phyloP scores from a whole-genome alignment of 192 early-diverging fungal genomes.

The Linnemannia exigua region DNA sequence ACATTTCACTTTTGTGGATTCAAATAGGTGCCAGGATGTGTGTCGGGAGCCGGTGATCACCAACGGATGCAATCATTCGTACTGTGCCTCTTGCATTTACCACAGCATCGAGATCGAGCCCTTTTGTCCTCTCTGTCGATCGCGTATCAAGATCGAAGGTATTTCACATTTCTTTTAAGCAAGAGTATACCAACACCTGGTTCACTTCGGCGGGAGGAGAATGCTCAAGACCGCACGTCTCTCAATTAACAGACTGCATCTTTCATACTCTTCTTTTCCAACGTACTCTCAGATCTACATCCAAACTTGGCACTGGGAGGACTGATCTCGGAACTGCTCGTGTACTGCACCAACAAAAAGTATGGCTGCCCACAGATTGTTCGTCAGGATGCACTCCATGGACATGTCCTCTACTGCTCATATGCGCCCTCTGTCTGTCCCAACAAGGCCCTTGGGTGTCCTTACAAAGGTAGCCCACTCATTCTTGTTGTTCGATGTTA shows the following conservation, averaged over 20 bases:
- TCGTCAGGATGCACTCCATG: constrained; percentile 61
- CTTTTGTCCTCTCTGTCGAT: constrained; percentile 72
- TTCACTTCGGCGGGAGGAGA: no score
- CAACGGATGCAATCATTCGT: constrained; percentile 72
- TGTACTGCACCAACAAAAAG: constrained; percentile 65
- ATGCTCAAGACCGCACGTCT: background rate
- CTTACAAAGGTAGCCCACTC: constrained; percentile 68
- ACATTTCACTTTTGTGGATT: background rate
- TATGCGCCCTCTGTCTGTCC: constrained; percentile 62
- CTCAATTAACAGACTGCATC: background rate
- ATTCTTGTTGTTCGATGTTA: background rate
- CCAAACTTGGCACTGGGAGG: constrained; percentile 68
- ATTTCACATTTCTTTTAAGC: background rate
- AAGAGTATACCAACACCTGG: background rate
- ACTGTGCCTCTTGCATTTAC: constrained; percentile 70
- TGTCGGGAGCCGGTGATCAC: constrained; percentile 71
- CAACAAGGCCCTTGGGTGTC: constrained; percentile 64
- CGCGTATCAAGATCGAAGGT: constrained; percentile 60
- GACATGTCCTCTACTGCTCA: constrained; percentile 64
- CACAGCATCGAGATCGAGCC: constrained; percentile 67
- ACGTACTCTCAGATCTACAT: constrained; percentile 62
- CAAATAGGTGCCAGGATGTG: constrained; percentile 68
- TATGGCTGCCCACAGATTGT: constrained; percentile 65
- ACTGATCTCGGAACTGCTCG: constrained; percentile 67
- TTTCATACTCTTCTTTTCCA: background rate